These are phyloP conservation scores for Ephemerocybe angulata DNA, from an alignment of 768 basidiomycete genomes.

Conservation along the genomic window DNA sequence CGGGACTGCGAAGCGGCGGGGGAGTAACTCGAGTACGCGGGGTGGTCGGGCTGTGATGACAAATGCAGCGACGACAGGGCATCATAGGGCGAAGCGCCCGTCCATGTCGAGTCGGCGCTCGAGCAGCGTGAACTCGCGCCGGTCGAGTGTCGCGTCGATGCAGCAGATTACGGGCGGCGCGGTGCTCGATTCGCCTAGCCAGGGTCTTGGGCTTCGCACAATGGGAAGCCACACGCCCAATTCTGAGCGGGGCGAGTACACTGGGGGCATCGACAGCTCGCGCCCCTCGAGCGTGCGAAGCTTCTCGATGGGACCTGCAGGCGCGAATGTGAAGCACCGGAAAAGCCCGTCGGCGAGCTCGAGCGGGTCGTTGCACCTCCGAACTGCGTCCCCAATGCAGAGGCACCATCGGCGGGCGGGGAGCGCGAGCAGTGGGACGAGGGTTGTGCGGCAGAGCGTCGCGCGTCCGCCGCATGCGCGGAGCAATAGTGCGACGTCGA, in stretches of 20 bases:
- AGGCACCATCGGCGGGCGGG: slow-evolving; percentile 76
- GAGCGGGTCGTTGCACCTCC: slow-evolving; percentile 57
- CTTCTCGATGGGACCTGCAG: slow-evolving; percentile 50
- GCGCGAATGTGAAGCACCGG: slow-evolving; percentile 41
- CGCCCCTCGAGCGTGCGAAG: slow-evolving; percentile 87
- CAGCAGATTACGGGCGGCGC: too few relatives aligned
- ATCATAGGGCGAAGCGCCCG: slow-evolving; percentile 61
- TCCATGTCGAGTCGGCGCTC: slow-evolving; percentile 82
- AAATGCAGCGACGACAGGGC: too few relatives aligned
- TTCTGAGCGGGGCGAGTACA: slow-evolving; percentile 69
- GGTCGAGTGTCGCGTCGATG: slow-evolving; percentile 52
- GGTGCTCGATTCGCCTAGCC: slow-evolving; percentile 58
- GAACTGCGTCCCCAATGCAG: slow-evolving; percentile 77
- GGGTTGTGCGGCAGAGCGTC: slow-evolving; percentile 58
- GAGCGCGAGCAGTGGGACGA: slow-evolving; percentile 79
- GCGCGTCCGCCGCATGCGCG: slow-evolving; percentile 57
- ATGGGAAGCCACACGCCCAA: slow-evolving; percentile 83
- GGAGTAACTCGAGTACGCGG: slow-evolving; percentile 43
- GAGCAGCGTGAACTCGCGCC: slow-evolving; percentile 85
- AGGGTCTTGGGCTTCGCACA: slow-evolving; percentile 59
- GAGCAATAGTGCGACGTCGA: slow-evolving; percentile 75
- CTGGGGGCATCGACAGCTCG: slow-evolving; percentile 43
- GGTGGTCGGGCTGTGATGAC: too few relatives aligned
- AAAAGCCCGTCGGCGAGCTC: slow-evolving; percentile 80
- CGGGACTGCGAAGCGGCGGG: slow-evolving; percentile 44